These are phyloP conservation scores for Epichloe sylvatica DNA, from an alignment of 2,329 filamentous ascomycete species.

Conservation along the genomic window DNA sequence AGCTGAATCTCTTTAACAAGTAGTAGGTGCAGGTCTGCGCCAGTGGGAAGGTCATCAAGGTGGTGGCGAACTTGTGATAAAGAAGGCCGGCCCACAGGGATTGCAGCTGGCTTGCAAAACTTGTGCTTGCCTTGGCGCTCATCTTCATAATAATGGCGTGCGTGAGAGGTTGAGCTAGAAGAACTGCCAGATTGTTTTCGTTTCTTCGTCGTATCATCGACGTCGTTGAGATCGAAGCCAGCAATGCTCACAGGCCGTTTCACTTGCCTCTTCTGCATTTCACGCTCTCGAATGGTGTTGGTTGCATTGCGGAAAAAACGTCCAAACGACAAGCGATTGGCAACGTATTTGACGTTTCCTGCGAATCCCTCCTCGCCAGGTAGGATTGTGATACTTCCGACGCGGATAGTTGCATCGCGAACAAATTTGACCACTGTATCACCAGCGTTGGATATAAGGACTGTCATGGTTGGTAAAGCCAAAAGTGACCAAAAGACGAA, in stretches of 20 bases:
- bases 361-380: constrained; percentile 39
- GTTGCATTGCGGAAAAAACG: constrained; percentile 20
- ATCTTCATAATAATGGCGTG: background rate
- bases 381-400: constrained; percentile 47
- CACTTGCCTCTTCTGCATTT: background rate
- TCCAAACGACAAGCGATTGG: constrained; percentile 30
- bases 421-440: constrained; percentile 63
- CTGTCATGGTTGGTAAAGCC: constrained; percentile 75
- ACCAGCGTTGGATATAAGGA: constrained; percentile 70
- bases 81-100: constrained; percentile 15
- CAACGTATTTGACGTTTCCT: constrained; percentile 29
- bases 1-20: constrained; percentile 59
- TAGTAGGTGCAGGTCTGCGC: constrained; percentile 44
- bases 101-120: constrained; percentile 1
- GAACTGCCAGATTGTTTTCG: background rate
- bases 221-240: constrained; percentile 3
- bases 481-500: constrained; percentile 90
- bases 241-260: background rate
- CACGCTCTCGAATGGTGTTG: constrained; percentile 1
- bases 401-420: constrained; percentile 37
- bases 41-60: constrained; percentile 25
- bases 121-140: constrained; percentile 6
- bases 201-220: constrained; percentile 1
- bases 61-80: constrained; percentile 22
- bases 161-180: background rate